Evolutionary conservation across 768 basidiomycete species (phyloP), one percentile per base, ranked within the genome.

Genomic region (Calvatia gigantea): DNA sequence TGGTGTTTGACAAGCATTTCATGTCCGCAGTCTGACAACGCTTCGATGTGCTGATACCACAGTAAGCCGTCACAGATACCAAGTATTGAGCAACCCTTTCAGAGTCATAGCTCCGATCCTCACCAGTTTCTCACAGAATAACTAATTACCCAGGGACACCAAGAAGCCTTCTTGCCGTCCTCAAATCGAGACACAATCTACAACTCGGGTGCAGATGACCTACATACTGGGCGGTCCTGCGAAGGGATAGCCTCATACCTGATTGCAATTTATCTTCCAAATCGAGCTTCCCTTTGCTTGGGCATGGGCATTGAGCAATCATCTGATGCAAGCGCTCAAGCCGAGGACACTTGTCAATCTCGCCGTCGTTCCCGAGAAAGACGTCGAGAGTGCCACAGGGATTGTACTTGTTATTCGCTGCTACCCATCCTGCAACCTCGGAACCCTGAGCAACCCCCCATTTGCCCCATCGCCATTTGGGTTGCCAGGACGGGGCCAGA

Each of bases 131-230:
- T 21, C 17, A 9, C 6, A 21, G 15, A 41, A 19, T 19, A 41
- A 42, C n/a, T n/a, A 29, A 32, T 2, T 31, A 19, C 27, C n/a
- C 25, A 17, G 39, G 38, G 38, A n/a, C n/a, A n/a, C n/a, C n/a
- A n/a, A n/a, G n/a, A n/a, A n/a, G 38, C 37, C 11, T 12, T 2
- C 7, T 48, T 11, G 9, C n/a, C 29, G 19, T 19, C 32, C 19
- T 35, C 46, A 41, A 28, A 51, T 51, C 27, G 27, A 51, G 28
- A 51, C 39, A 41, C 19, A 31, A 42, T 51, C 27, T 31, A 29
- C n/a, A 51, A 28, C 38, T 51, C 50, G 50, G 50, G n/a, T 28
- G 15, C 32, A n/a, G 21, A 48, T 48, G 46, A 27, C 17, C 19
- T 9, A 2, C 19, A 23, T 7, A 9, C 19, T 21, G 41, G 6